Percentiles rank a stretch among this genome's conserved stretches.
Evolutionary conservation across 1,284 basidiomycete species (phyloP).

Genomic region (Sanguinoderma infundibulare): DNA sequence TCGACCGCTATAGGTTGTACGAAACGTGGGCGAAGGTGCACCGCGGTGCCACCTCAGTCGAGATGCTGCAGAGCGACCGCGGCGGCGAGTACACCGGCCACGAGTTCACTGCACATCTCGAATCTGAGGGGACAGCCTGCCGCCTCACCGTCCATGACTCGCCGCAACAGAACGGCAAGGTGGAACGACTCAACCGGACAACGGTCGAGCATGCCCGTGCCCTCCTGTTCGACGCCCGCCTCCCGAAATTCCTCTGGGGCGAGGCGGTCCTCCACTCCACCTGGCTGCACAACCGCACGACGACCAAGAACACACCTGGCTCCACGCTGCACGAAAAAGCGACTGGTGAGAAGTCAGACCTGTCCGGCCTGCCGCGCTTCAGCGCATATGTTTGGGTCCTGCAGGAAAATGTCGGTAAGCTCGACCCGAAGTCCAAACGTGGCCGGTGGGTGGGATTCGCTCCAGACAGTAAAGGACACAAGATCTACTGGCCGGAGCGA

Average conservation of each 20-base stretch:
- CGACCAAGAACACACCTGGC: conserved; percentile 34
- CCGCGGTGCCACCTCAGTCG: conserved; percentile 8
- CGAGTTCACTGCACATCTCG: too few relatives aligned
- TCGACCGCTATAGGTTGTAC: conserved; percentile 27
- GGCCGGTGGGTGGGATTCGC: conserved; percentile 39
- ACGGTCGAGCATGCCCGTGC: too few relatives aligned
- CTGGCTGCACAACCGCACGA: conserved; percentile 40
- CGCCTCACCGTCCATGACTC: too few relatives aligned
- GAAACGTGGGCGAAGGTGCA: conserved; percentile 25
- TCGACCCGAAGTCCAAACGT: conserved; percentile 30
- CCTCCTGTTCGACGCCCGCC: too few relatives aligned
- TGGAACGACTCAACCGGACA: too few relatives aligned
- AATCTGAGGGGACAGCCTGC: too few relatives aligned
- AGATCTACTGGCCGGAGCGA: conserved; percentile 41
- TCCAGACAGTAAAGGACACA: conserved; percentile 33
- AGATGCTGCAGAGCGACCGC: conserved; percentile 22
- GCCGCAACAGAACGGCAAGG: too few relatives aligned
- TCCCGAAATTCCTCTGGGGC: too few relatives aligned
- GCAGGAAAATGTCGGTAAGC: conserved; percentile 29
- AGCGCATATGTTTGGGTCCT: conserved; percentile 6
- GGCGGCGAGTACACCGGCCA: too few relatives aligned
- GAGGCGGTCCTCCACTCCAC: too few relatives aligned
- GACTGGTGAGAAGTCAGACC: conserved; percentile 32
- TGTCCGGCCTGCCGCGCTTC: conserved; percentile 19
- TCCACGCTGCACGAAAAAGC: conserved; percentile 37